phyloP scores from a whole-genome alignment of 176 grass and related monocot species.

The Bolboschoenus planiculmis region DNA sequence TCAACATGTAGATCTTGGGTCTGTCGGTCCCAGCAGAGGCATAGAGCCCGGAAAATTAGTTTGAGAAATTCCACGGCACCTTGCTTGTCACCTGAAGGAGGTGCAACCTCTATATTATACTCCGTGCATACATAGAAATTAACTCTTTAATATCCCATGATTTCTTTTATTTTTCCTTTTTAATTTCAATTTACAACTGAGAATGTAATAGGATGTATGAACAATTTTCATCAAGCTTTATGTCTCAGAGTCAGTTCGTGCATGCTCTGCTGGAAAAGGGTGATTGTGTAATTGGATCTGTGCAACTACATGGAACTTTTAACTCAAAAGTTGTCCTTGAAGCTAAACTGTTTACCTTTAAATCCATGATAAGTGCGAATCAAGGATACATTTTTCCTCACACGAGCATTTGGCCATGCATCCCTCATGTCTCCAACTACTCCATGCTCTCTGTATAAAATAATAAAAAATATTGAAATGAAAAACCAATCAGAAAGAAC shows the following conservation, averaged over 20 bases:
- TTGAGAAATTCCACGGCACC: conserved; percentile 92
- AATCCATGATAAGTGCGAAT: conserved; percentile 99
- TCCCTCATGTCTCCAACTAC: conserved; percentile 99
- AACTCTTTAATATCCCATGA: neutral
- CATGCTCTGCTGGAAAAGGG: neutral
- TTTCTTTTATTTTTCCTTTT: neutral
- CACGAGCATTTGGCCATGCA: conserved; percentile 96
- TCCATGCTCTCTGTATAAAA: conserved; percentile 77
- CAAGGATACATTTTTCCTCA: conserved; percentile 88
- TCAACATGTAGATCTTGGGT: conserved; percentile 96
- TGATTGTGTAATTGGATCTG: neutral
- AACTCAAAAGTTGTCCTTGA: neutral
- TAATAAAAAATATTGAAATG: neutral
- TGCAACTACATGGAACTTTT: neutral
- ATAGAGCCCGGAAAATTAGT: conserved; percentile 93
- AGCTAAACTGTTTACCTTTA: conserved; percentile 55
- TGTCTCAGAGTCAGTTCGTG: neutral
- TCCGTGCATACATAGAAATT: neutral
- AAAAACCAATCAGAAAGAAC: neutral
- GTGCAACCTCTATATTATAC: neutral
- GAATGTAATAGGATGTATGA: neutral
- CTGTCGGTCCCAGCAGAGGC: conserved; percentile 95
- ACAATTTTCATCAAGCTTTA: neutral
- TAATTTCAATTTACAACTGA: neutral
- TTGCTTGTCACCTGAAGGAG: conserved; percentile 78